Base-by-base conservation (phyloP, 371 early-diverging fungal genomes). In the Blakeslea trispora region DNA sequence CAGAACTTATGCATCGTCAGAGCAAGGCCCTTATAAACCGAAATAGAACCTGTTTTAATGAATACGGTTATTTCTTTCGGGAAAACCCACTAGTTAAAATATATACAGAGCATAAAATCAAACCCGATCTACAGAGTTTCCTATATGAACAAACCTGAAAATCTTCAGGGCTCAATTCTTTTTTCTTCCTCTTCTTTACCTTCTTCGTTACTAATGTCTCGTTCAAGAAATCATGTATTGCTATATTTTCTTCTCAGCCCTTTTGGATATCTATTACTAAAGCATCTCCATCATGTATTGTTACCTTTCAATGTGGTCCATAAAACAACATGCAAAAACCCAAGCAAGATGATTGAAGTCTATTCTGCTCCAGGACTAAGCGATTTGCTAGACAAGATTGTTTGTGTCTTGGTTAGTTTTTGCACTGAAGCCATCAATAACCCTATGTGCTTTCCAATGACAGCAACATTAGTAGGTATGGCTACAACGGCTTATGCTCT, bases 401-500 rank as follows among this genome's bases (percentile, higher is more conserved):
- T 57, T 10, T 57, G 58, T 17, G 64, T 61, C 7, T 15, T 61
- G 6, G 61, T 61, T 5, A 9, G 53, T 3, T 61, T 61, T 11
- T 61, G 61, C 18, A 32, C 35, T 4, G 42, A 54, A 24, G 61
- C 55, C 0, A 28, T 61, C 28, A 43, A 61, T 34, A 50, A 53
- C 54, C 61, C 53, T 5, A 28, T 54, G 9, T 49, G 50, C 44
- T 61, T 53, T 37, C 41, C 58, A 18, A 18, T 57, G 19, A 57
- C 58, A 45, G 59, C 55, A 11, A 54, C 50, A 0, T 31, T 64
- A 35, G 41, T 61, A 8, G 52, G 62, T 18, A 6, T 45, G 6
- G 62, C 62, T 8, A 61, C 62, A 5, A 61, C 62, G 5, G 41
- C 56, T 14, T 64, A 64, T 45, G 50, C 59, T 8, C 41, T 64